These are phyloP conservation scores for Leccinum brunneo-olivaceum DNA, from an alignment of 1,284 basidiomycete species.

Conservation along the genomic window DNA sequence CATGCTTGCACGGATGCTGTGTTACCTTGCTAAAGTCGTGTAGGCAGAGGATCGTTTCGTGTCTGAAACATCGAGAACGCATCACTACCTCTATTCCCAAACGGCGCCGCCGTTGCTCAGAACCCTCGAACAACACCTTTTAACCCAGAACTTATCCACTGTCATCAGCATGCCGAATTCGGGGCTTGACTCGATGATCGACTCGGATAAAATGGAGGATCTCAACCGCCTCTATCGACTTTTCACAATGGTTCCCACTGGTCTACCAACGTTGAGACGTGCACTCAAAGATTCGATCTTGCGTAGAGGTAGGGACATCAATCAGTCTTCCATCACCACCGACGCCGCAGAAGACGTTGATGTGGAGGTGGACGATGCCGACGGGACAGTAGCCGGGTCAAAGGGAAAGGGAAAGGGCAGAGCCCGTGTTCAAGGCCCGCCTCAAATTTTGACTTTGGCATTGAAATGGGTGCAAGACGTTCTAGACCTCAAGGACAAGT, in stretches of 20 bases:
- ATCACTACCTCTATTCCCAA: conserved; percentile 80
- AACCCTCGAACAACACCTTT: conserved; percentile 74
- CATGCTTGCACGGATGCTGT: neutral
- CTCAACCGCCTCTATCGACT: conserved; percentile 79
- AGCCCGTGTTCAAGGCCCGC: conserved; percentile 36
- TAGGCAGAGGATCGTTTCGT: conserved; percentile 82
- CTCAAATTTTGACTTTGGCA: conserved; percentile 54
- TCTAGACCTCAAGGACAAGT: conserved; percentile 86
- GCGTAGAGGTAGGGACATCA: conserved; percentile 77
- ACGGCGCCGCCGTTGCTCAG: conserved; percentile 67
- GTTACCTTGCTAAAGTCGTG: conserved; percentile 12
- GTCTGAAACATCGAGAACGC: conserved; percentile 83
- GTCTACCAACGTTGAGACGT: conserved; percentile 60
- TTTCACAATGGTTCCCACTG: conserved; percentile 66
- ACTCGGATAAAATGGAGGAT: conserved; percentile 73
- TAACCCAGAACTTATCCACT: conserved; percentile 70
- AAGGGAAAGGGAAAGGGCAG: conserved; percentile 65
- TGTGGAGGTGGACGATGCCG: conserved; percentile 33
- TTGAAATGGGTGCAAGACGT: conserved; percentile 95
- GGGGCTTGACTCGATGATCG: conserved; percentile 86
- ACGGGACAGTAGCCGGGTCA: conserved; percentile 35
- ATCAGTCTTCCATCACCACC: conserved; percentile 42
- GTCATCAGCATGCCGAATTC: conserved; percentile 81
- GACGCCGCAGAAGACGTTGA: conserved; percentile 36
- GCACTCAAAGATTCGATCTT: conserved; percentile 75